phyloP scores from a whole-genome alignment of 805 yeast genomes.

The Starmerella sp. region DNA sequence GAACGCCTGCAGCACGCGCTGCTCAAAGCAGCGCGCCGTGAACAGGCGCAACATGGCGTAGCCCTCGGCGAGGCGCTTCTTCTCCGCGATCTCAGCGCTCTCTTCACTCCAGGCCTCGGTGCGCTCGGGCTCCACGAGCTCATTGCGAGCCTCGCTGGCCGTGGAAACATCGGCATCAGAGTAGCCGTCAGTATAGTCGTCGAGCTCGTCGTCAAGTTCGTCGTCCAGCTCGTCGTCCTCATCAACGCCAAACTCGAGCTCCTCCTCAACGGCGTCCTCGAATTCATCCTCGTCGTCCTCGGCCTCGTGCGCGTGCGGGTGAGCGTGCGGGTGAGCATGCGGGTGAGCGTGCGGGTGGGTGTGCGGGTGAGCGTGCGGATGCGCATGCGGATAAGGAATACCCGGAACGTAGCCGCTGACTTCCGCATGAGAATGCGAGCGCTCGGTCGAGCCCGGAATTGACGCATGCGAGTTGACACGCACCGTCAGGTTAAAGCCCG shows the following conservation, averaged over 20 bases:
- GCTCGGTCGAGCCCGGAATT: background rate
- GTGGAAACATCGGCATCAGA: background rate
- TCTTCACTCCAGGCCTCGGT: constrained; percentile 26
- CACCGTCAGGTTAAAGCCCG: background rate
- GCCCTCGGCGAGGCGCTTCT: constrained; percentile 60
- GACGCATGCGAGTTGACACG: background rate
- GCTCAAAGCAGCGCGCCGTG: constrained; percentile 66
- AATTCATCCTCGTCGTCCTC: background rate
- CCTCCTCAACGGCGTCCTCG: background rate
- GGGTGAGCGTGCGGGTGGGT: background rate
- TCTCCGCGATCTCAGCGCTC: constrained; percentile 28
- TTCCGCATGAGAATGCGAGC: background rate
- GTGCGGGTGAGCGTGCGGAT: too few species aligned
- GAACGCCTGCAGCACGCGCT: constrained; percentile 61
- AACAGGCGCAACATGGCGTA: constrained; percentile 69
- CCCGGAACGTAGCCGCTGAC: too few species aligned
- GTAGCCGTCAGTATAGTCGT: constrained; percentile 6
- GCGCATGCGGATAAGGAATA: too few species aligned
- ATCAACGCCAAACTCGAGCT: constrained; percentile 17
- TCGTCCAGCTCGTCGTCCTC: constrained; percentile 16
- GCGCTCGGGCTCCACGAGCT: constrained; percentile 24
- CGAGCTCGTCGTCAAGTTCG: constrained; percentile 15
- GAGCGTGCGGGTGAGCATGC: background rate
- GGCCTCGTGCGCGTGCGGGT: background rate
- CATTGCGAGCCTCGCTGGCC: constrained; percentile 21